These are phyloP conservation scores for Dendrobium catenatum DNA, from an alignment of 106 monocot species.

Conservation along the genomic window DNA sequence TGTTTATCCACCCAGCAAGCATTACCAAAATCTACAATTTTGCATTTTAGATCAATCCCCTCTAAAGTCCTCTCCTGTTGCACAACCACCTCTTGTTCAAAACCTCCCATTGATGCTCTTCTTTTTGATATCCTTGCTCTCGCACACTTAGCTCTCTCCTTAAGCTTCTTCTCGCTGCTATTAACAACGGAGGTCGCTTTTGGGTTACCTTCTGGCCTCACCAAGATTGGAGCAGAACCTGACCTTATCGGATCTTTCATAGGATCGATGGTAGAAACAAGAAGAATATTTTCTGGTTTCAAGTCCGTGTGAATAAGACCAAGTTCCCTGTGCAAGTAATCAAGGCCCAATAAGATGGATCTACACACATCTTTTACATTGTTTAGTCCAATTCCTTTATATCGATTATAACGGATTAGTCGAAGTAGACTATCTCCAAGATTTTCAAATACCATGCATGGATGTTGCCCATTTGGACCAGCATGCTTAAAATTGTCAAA, in stretches of 20 bases:
- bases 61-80: conserved; percentile 59
- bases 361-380: conserved; percentile 65
- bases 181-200: conserved; percentile 31
- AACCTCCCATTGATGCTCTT: conserved; percentile 53
- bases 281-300: conserved; percentile 91
- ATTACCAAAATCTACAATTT: conserved; percentile 97
- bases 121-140: conserved; percentile 58
- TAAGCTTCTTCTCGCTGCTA: conserved; percentile 58
- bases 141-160: conserved; percentile 59
- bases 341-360: conserved; percentile 69
- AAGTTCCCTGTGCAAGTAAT: conserved; percentile 75
- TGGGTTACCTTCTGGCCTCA: conserved; percentile 45
- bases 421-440: conserved; percentile 88
- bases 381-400: conserved; percentile 68
- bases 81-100: conserved; percentile 1
- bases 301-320: conserved; percentile 86
- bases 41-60: conserved; percentile 70
- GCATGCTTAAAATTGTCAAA: conserved; percentile 77
- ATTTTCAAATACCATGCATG: conserved; percentile 69
- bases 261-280: conserved; percentile 77
- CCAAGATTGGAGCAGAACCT: conserved; percentile 61
- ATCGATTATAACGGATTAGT: conserved; percentile 62
- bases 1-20: conserved; percentile 75
- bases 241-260: conserved; percentile 75
- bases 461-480: conserved; percentile 89